phyloP scores from a whole-genome alignment of 2,329 filamentous ascomycete genomes.

The Colletotrichum musae region DNA sequence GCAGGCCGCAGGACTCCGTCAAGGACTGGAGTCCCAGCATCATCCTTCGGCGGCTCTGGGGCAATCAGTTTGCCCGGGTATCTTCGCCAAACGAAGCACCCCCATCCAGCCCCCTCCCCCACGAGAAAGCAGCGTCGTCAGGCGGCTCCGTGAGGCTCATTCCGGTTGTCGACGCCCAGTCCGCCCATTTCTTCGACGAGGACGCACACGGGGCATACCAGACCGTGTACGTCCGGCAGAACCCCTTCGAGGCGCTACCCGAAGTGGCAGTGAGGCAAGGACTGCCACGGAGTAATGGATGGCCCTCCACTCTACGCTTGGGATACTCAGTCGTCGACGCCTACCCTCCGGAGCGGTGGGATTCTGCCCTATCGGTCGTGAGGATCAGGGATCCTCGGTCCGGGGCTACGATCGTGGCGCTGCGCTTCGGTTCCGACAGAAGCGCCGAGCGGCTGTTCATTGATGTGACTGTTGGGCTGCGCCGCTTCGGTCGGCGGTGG shows the following conservation, averaged over 20 bases:
- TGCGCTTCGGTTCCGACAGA: neutral
- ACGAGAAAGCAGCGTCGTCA: too few species aligned
- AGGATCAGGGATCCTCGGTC: constrained; percentile 18
- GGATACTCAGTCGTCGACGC: neutral
- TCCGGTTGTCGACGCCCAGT: neutral
- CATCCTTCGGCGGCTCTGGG: constrained; percentile 12
- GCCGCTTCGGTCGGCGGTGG: constrained; percentile 1
- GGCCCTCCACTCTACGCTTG: too few species aligned
- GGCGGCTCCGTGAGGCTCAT: too few species aligned
- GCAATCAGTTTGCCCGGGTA: constrained; percentile 23
- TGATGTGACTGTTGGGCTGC: constrained; percentile 10
- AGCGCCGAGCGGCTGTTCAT: neutral
- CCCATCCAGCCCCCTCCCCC: too few species aligned
- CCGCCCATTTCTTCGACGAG: neutral
- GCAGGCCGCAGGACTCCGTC: neutral
- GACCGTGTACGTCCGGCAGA: constrained; percentile 22
- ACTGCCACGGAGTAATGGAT: neutral
- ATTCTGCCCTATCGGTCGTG: constrained; percentile 9
- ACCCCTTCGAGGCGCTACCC: constrained; percentile 14
- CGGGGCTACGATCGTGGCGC: neutral
- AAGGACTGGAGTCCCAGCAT: constrained; percentile 5
- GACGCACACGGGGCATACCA: constrained; percentile 3
- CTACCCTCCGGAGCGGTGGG: constrained; percentile 25
- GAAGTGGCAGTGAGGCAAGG: constrained; percentile 4
- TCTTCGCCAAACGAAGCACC: constrained; percentile 7